These are phyloP conservation scores for Geosmithia putterillii DNA, from an alignment of 2,329 filamentous ascomycete species.

Conservation along the genomic window DNA sequence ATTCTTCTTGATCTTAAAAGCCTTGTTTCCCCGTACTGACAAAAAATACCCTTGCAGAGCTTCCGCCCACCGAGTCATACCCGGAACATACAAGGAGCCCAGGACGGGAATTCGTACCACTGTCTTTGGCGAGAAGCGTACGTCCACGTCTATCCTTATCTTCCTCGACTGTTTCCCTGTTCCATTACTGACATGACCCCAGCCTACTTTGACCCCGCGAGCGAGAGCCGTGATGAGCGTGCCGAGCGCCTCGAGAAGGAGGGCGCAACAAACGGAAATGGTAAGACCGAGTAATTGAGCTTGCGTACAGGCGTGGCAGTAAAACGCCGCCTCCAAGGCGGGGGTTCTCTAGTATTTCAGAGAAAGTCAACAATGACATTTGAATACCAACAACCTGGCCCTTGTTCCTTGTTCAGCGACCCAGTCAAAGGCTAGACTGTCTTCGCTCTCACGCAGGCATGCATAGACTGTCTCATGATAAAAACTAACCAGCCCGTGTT, in stretches of 20 bases:
- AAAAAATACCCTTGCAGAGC: not conserved
- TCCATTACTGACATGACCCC: not conserved
- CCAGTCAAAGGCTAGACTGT: too few relatives aligned
- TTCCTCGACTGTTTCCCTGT: not conserved
- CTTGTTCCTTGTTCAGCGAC: too few relatives aligned
- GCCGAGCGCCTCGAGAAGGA: not conserved
- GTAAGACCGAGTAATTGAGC: not conserved
- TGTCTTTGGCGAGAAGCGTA: constrained; percentile 4
- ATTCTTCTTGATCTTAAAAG: too few relatives aligned
- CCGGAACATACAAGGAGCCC: constrained; percentile 1
- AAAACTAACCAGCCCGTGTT: too few relatives aligned
- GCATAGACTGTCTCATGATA: too few relatives aligned
- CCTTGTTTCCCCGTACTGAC: not conserved
- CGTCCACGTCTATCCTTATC: not conserved
- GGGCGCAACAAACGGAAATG: not conserved
- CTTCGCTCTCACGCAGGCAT: too few relatives aligned
- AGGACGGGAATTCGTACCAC: constrained; percentile 1
- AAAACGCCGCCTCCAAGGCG: too few relatives aligned
- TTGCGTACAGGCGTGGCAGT: too few relatives aligned
- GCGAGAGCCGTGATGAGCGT: constrained; percentile 1
- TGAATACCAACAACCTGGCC: too few relatives aligned
- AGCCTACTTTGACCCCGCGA: constrained; percentile 3
- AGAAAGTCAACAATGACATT: too few relatives aligned
- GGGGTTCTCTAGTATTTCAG: too few relatives aligned
- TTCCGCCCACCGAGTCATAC: constrained; percentile 1